Evolutionary conservation across 2,329 filamentous ascomycete genomes (phyloP), one percentile per base, ranked within the genome.

Genomic region (Trichophyton equinum): DNA sequence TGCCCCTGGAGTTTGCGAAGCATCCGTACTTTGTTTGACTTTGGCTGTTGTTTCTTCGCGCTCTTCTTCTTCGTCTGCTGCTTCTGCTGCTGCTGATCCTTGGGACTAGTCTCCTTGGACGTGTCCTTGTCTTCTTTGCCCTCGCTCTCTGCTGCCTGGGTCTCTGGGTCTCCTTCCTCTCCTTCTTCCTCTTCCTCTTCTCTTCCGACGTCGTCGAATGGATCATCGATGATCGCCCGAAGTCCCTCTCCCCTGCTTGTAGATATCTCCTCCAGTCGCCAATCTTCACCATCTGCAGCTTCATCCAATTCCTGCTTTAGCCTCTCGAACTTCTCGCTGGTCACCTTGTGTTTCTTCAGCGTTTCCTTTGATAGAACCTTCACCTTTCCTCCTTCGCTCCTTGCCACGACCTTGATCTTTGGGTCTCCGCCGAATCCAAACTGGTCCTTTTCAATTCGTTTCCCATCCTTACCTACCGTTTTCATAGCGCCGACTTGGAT

Each of bases 191-290:
- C 62, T 27, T 69, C 60, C 59, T 66, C 62, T 7, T 75, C 71
- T 8, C 79, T 77, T 0, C 82, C 78, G 1, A 82, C 80, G 2
- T 79, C 79, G 11, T 82, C 80, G 13, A 33, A 36, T 6, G 15
- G 15, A 1, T 76, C 75, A 30, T 86, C 84, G 15, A 92, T 81
- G 47, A 88, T 82, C 0, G 86, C 88, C 51, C 86, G 77, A 46
- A 92, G 82, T 69, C 90, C 86, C 63, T 82, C 76, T 22, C 81
- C 79, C 3, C 82, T 79, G 1, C 85, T 82, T 9, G 83, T 79
- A 68, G 94, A 87, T 0, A 94, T 82, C 13, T 94, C 79, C 72
- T 94, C 88, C 62, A 96, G 76, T 67, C 85, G 87, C 90, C 91
- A 96, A 15, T 84, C 84, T 65, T 85, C 82, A 6, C 86, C 84